Evolutionary conservation across 1,139 yeast genomes (phyloP).

Genomic region (Tardiomyces blankii): DNA sequence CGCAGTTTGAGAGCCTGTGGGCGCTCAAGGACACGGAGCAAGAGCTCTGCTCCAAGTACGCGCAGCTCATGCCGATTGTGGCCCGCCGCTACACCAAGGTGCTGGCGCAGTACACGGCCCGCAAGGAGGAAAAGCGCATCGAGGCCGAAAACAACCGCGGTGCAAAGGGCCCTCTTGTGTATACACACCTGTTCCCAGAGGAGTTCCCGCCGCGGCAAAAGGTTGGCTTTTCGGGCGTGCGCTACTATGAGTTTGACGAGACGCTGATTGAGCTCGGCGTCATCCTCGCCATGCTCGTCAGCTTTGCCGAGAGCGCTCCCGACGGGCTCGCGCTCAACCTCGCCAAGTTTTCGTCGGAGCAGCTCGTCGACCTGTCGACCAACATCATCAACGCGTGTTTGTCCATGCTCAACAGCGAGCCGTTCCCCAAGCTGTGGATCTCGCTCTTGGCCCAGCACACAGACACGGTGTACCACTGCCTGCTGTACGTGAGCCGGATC

Average conservation of each 20-base stretch:
- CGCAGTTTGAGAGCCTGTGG: slow-evolving; percentile 24
- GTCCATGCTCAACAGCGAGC: slow-evolving; percentile 26
- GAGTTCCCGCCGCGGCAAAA: slow-evolving; percentile 52
- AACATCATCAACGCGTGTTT: slow-evolving; percentile 31
- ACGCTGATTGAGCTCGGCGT: slow-evolving; percentile 54
- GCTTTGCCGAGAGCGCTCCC: slow-evolving; percentile 25
- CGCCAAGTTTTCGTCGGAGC: slow-evolving; percentile 39
- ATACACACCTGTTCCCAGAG: slow-evolving; percentile 48
- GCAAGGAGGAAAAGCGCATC: slow-evolving; percentile 6
- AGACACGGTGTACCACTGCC: slow-evolving; percentile 50
- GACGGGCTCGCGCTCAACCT: slow-evolving; percentile 43
- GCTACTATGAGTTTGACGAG: slow-evolving; percentile 63
- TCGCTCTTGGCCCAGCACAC: slow-evolving; percentile 28
- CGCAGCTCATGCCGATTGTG: slow-evolving; percentile 22
- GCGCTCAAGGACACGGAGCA: slow-evolving; percentile 18
- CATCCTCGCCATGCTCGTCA: slow-evolving; percentile 27
- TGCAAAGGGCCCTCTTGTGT: slow-evolving; percentile 5
- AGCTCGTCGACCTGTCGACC: slow-evolving; percentile 23
- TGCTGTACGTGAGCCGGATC: slow-evolving; percentile 37
- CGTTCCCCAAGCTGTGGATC: slow-evolving; percentile 31
- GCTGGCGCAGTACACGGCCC: slow-evolving; percentile 14
- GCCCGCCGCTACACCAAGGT: slow-evolving; percentile 22
- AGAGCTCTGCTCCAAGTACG: slow-evolving; percentile 21
- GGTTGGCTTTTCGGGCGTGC: slow-evolving; percentile 66
- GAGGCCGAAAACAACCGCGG: neutral